These are phyloP conservation scores for Aspergillus sp. DNA, from an alignment of 2,329 filamentous ascomycete species.

Conservation along the genomic window DNA sequence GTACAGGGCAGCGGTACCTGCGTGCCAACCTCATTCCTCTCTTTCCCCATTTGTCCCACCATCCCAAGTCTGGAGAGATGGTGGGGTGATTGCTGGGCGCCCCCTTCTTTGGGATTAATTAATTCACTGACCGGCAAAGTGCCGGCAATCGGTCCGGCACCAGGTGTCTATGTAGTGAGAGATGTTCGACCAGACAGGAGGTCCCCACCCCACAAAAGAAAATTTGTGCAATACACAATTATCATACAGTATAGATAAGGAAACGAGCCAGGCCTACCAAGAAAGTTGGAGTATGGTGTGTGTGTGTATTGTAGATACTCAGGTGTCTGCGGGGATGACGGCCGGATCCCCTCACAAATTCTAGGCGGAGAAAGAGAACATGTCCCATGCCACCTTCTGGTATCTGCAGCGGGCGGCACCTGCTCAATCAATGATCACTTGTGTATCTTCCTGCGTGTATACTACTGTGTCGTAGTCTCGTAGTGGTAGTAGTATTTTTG, in stretches of 20 bases:
- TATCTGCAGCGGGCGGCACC: neutral
- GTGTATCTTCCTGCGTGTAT: too few species aligned
- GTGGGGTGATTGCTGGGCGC: slow-evolving; percentile 13
- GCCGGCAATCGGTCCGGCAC: slow-evolving; percentile 23
- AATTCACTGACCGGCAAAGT: slow-evolving; percentile 5
- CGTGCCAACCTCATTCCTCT: slow-evolving; percentile 18
- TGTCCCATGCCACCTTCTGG: neutral
- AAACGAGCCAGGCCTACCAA: too few species aligned
- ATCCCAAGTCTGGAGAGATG: slow-evolving; percentile 17
- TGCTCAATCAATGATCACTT: neutral
- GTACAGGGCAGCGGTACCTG: slow-evolving; percentile 24
- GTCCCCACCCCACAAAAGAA: neutral
- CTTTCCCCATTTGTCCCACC: slow-evolving; percentile 20
- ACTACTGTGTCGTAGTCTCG: too few species aligned
- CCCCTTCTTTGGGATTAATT: neutral
- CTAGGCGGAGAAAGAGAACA: neutral
- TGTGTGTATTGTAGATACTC: neutral
- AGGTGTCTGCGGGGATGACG: neutral
- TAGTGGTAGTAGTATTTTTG: slow-evolving; percentile 16
- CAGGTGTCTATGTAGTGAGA: neutral
- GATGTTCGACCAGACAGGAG: neutral
- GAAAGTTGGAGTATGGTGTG: neutral
- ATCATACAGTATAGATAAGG: neutral
- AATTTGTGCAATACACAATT: neutral
- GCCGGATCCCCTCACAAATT: neutral